These are phyloP conservation scores for Chlamydomonas asymmetrica DNA, from an alignment of 139 green algal species.

Conservation along the genomic window DNA sequence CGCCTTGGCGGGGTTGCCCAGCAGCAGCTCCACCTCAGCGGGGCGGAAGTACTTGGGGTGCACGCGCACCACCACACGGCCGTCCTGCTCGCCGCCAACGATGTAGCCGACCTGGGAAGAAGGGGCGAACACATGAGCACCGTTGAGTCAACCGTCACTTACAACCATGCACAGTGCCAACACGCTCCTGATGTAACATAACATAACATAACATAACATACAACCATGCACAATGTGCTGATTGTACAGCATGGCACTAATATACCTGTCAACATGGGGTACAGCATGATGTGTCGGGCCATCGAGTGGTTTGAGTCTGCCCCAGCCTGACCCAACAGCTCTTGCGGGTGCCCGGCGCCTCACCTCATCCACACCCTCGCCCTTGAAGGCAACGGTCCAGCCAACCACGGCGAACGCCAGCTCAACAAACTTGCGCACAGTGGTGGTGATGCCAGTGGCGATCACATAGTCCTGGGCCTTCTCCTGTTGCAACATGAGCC, in stretches of 20 bases:
- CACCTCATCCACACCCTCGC: constrained; percentile 48
- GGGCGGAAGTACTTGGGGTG: constrained; percentile 71
- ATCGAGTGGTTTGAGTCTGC: too few species aligned
- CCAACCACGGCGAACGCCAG: constrained; percentile 42
- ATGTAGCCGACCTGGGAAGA: constrained; percentile 37
- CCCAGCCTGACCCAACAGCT: too few species aligned
- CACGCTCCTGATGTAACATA: background rate
- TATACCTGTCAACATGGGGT: too few species aligned
- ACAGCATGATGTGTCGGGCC: too few species aligned
- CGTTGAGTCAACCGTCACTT: constrained; percentile 29
- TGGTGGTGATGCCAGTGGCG: constrained; percentile 57
- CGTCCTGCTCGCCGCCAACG: constrained; percentile 3
- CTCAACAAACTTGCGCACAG: constrained; percentile 56
- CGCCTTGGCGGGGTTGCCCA: constrained; percentile 67
- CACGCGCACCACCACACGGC: constrained; percentile 40
- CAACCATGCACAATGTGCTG: too few species aligned
- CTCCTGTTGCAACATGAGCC: constrained; percentile 79
- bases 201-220: too few species aligned
- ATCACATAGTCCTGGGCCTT: constrained; percentile 76
- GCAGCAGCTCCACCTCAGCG: constrained; percentile 74
- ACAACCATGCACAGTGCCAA: constrained; percentile 10
- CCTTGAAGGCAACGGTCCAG: constrained; percentile 52
- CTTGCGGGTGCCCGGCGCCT: background rate
- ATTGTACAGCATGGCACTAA: too few species aligned
- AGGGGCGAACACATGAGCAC: too few species aligned